phyloP scores from a whole-genome alignment of 1,284 basidiomycete genomes.

The Apiotrichum porosum region DNA sequence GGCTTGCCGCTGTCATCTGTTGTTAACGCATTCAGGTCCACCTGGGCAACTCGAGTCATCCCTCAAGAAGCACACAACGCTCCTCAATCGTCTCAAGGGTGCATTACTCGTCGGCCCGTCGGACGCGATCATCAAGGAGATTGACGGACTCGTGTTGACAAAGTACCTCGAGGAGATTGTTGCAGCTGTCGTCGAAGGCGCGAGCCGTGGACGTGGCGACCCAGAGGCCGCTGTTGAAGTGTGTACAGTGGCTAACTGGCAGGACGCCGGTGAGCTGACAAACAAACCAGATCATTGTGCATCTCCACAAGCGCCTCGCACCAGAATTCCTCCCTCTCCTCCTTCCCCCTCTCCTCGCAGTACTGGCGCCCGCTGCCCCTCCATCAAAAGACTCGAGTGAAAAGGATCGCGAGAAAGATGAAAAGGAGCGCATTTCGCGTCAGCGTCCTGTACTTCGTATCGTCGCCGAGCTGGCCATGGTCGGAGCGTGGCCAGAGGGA shows the following conservation, averaged over 20 bases:
- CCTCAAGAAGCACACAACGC: constrained; percentile 84
- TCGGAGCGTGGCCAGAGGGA: constrained; percentile 60
- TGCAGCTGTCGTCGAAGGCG: constrained; percentile 78
- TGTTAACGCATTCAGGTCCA: constrained; percentile 27
- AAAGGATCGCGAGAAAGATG: constrained; percentile 86
- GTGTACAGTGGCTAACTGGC: too few relatives aligned
- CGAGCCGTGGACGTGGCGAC: constrained; percentile 75
- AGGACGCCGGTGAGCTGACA: too few relatives aligned
- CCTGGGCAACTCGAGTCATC: constrained; percentile 69
- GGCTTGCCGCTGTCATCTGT: neutral
- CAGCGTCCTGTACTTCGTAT: constrained; percentile 83
- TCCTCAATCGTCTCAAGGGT: constrained; percentile 76
- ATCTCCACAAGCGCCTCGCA: constrained; percentile 78
- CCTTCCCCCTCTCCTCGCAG: constrained; percentile 59
- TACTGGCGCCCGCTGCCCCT: constrained; percentile 57
- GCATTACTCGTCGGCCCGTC: constrained; percentile 42
- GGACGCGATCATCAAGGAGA: constrained; percentile 84
- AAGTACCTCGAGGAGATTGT: constrained; percentile 96
- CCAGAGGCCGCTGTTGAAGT: constrained; percentile 89
- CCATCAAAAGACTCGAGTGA: constrained; percentile 39
- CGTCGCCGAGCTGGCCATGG: constrained; percentile 81
- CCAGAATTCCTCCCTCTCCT: constrained; percentile 73
- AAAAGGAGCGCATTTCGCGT: constrained; percentile 67
- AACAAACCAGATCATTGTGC: constrained; percentile 67
- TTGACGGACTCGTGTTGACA: constrained; percentile 79